phyloP scores from a whole-genome alignment of 208 protist genomes.

The Kentomonas sorsogonicus region DNA sequence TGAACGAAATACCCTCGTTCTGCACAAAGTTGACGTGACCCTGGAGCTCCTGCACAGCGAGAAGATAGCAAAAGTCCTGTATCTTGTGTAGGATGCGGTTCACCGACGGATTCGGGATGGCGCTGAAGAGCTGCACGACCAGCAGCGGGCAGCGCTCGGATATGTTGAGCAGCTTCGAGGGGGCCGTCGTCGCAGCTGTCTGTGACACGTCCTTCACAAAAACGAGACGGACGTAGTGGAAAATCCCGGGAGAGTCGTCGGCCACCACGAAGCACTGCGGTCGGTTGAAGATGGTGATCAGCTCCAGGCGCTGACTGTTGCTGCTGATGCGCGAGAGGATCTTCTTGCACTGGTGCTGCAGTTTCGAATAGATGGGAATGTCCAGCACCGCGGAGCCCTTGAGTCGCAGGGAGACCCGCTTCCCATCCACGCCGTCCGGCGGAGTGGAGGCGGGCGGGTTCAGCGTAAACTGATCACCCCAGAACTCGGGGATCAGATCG shows the following conservation, averaged over 20 bases:
- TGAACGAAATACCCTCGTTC: slow-evolving; percentile 73
- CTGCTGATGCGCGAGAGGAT: slow-evolving; percentile 63
- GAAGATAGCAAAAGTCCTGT: slow-evolving; percentile 79
- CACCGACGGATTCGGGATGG: slow-evolving; percentile 50
- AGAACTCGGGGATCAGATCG: slow-evolving; percentile 68
- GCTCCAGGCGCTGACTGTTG: slow-evolving; percentile 69
- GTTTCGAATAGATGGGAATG: slow-evolving; percentile 87
- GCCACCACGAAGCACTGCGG: slow-evolving; percentile 85
- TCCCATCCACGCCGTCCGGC: no score
- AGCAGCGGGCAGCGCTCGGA: slow-evolving; percentile 65
- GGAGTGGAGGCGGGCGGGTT: slow-evolving; percentile 1
- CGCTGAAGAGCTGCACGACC: slow-evolving; percentile 81
- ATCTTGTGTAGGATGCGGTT: slow-evolving; percentile 68
- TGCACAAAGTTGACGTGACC: slow-evolving; percentile 84
- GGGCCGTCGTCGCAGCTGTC: slow-evolving; percentile 31
- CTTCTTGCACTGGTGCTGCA: slow-evolving; percentile 85
- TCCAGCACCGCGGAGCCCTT: slow-evolving; percentile 54
- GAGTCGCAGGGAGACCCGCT: slow-evolving; percentile 62
- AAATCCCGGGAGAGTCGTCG: slow-evolving; percentile 77
- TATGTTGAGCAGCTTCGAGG: slow-evolving; percentile 38
- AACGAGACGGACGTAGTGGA: slow-evolving; percentile 84
- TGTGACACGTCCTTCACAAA: slow-evolving; percentile 75
- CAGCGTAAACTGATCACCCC: slow-evolving; percentile 76
- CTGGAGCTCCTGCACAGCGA: slow-evolving; percentile 85
- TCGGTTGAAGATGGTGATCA: slow-evolving; percentile 80